Conservation (phyloP, 345 rosid genomes). For the Conringia planisiliqua region DNA sequence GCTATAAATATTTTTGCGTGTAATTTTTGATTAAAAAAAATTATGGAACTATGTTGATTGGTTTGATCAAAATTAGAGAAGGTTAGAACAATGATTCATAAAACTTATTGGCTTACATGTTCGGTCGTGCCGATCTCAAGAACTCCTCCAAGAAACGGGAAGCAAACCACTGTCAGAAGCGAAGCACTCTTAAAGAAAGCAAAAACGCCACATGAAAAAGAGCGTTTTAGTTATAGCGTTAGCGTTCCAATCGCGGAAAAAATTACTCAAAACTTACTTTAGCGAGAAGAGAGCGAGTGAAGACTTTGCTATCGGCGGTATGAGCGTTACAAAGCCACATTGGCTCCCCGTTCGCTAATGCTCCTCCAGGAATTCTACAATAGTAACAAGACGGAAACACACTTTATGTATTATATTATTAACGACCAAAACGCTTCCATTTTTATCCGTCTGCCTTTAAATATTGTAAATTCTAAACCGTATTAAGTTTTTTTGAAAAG, state of each 20-base stretch:
- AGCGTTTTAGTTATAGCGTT: constrained; percentile 19
- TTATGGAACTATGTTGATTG: background rate
- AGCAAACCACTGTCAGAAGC: constrained; percentile 80
- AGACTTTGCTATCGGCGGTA: constrained; percentile 74
- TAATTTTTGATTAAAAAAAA: background rate
- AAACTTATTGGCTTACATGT: constrained; percentile 44
- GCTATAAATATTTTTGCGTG: background rate
- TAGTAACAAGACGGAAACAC: background rate
- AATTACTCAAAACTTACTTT: constrained; percentile 47
- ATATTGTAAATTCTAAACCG: background rate
- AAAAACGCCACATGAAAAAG: constrained; percentile 12
- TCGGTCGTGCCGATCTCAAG: constrained; percentile 86
- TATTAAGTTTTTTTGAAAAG: background rate
- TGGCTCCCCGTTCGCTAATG: constrained; percentile 53
- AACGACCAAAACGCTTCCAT: background rate
- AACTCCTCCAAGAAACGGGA: constrained; percentile 73
- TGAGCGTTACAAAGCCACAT: constrained; percentile 87
- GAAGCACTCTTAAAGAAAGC: constrained; percentile 59
- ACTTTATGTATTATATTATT: background rate
- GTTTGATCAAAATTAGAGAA: no score
- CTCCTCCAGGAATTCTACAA: constrained; percentile 77
- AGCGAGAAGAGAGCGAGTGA: constrained; percentile 89
- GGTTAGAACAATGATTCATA: background rate
- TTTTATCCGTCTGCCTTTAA: no score
- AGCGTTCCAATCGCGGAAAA: background rate